Evolutionary conservation across 768 basidiomycete genomes (phyloP).

Genomic region (Kondoa malvinella): DNA sequence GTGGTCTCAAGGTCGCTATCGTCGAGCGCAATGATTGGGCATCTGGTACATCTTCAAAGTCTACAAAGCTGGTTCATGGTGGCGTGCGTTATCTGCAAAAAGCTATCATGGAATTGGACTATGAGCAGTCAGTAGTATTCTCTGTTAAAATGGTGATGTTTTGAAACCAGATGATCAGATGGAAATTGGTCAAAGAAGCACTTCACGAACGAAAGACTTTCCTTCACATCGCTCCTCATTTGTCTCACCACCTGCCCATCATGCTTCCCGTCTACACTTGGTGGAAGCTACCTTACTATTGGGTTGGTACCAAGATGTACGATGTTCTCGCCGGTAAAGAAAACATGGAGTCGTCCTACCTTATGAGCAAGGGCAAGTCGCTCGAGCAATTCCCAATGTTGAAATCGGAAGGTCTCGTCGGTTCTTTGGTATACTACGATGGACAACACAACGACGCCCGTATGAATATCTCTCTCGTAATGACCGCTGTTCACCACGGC

Average conservation of each 20-base stretch:
- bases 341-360: conserved; percentile 88
- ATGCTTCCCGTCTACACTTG: conserved; percentile 94
- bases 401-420: conserved; percentile 75
- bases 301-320: conserved; percentile 87
- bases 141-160: conserved; percentile 8
- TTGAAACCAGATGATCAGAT: conserved; percentile 24
- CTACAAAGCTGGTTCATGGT: conserved; percentile 94
- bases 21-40: conserved; percentile 87
- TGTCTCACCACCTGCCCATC: conserved; percentile 82
- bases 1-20: conserved; percentile 79
- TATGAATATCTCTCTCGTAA: conserved; percentile 89
- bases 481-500: conserved; percentile 85
- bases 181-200: conserved; percentile 84
- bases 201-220: conserved; percentile 84
- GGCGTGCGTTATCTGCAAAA: conserved; percentile 96
- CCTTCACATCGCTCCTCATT: conserved; percentile 85
- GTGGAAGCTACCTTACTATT: conserved; percentile 96
- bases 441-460: conserved; percentile 98
- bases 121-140: conserved; percentile 52
- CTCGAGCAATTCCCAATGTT: conserved; percentile 93
- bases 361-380: conserved; percentile 87
- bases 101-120: conserved; percentile 84
- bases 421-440: conserved; percentile 93
- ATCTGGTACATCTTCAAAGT: conserved; percentile 86
- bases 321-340: conserved; percentile 86